phyloP scores from a whole-genome alignment of 2,329 filamentous ascomycete genomes.

The Bipolaris oryzae region DNA sequence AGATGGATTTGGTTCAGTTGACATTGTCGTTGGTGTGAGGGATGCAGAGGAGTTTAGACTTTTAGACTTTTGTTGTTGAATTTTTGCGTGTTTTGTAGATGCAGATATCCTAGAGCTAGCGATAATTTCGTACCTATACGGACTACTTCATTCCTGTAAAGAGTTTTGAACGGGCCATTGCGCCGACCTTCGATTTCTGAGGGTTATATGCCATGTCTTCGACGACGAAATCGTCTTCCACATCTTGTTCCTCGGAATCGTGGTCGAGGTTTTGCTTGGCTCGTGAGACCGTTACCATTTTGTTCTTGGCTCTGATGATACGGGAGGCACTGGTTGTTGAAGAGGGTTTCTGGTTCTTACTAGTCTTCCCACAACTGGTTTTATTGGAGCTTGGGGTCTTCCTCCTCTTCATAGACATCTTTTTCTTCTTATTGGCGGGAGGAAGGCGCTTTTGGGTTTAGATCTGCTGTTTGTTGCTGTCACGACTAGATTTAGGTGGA shows the following conservation, averaged over 20 bases:
- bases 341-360: not conserved
- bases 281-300: not conserved
- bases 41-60: too few relatives aligned
- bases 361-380: not conserved
- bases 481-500: too few relatives aligned
- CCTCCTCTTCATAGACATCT: not conserved
- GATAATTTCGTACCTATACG: too few relatives aligned
- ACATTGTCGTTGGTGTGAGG: too few relatives aligned
- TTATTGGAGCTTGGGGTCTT: not conserved
- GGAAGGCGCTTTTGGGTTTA: constrained; percentile 2
- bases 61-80: too few relatives aligned
- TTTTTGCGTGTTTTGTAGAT: too few relatives aligned
- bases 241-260: not conserved
- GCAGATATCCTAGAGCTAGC: too few relatives aligned
- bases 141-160: not conserved
- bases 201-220: not conserved
- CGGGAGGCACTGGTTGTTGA: not conserved
- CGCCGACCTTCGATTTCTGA: not conserved
- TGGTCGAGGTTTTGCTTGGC: not conserved
- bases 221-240: not conserved
- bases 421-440: not conserved
- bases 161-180: not conserved
- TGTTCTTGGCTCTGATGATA: not conserved
- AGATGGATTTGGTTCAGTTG: not conserved
- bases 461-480: not conserved